Percentiles rank a stretch among this genome's conserved stretches.
Conservation (phyloP, 108 stramenopile genomes). For the Asterionellopsis glacialis region DNA sequence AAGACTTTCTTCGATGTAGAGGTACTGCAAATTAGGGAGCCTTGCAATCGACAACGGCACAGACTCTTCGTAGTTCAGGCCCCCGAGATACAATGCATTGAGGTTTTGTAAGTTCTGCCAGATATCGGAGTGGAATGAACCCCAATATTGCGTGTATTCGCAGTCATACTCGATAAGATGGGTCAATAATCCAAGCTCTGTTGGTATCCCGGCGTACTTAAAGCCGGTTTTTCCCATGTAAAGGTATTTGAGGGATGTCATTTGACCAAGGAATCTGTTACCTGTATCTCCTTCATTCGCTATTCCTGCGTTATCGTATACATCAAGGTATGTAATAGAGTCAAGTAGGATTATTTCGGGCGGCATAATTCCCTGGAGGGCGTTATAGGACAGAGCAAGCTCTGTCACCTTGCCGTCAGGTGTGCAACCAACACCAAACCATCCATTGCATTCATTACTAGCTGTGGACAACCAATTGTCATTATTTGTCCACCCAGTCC, state of each 20-base stretch:
- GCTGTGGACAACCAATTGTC: constrained; percentile 15
- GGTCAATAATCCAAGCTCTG: not conserved
- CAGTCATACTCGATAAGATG: not conserved
- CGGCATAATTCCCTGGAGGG: not conserved
- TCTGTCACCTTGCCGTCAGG: too few species aligned
- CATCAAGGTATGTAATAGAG: not conserved
- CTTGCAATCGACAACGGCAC: not conserved
- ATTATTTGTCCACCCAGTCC: not conserved
- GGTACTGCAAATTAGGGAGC: not conserved
- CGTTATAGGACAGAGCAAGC: too few species aligned
- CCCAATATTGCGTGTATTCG: not conserved
- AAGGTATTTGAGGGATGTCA: constrained; percentile 7
- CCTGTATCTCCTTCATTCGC: constrained; percentile 8
- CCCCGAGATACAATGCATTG: not conserved
- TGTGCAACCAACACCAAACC: constrained; percentile 29
- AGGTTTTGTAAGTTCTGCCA: not conserved
- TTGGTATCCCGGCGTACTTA: constrained; percentile 6
- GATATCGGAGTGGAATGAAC: not conserved
- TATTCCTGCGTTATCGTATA: not conserved
- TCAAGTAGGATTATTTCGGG: constrained; percentile 1
- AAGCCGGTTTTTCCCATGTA: not conserved
- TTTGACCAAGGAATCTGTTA: constrained; percentile 6
- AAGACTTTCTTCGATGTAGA: not conserved
- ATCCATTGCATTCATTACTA: constrained; percentile 14
- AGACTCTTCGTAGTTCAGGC: not conserved